These are phyloP conservation scores for Proliferodiscus dingleyae DNA, from an alignment of 2,329 filamentous ascomycete species.

Conservation along the genomic window DNA sequence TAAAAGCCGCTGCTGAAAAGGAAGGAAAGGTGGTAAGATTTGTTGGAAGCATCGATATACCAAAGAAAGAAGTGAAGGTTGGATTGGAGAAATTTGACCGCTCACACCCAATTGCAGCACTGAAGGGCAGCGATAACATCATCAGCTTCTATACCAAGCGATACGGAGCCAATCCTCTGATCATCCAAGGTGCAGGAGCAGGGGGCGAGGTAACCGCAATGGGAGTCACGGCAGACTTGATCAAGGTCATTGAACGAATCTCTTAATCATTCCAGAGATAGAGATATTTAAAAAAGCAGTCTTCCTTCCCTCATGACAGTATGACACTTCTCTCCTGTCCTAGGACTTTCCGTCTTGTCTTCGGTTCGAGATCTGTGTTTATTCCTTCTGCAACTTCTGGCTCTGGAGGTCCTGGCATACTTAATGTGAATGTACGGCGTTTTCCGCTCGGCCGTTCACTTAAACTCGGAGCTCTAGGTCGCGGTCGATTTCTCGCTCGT, in stretches of 20 bases:
- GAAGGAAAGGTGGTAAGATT: constrained; percentile 91
- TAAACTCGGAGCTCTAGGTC: constrained; percentile 58
- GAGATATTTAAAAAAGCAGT: constrained; percentile 17
- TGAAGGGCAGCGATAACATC: constrained; percentile 98
- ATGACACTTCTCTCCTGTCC: constrained; percentile 16
- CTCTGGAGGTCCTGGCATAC: constrained; percentile 13
- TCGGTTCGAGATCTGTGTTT: constrained; percentile 12
- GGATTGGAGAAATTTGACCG: constrained; percentile 85
- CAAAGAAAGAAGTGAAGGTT: constrained; percentile 78
- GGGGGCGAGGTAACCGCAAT: constrained; percentile 96
- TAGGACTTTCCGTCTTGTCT: constrained; percentile 16
- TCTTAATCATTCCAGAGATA: constrained; percentile 13
- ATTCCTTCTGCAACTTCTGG: constrained; percentile 6
- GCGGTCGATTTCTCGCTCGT: constrained; percentile 51
- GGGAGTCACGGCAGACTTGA: constrained; percentile 89
- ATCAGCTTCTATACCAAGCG: constrained; percentile 97
- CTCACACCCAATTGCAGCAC: constrained; percentile 83
- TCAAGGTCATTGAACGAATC: constrained; percentile 73
- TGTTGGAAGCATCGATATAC: constrained; percentile 87
- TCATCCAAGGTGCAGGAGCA: constrained; percentile 90
- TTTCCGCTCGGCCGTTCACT: constrained; percentile 50
- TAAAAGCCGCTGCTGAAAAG: constrained; percentile 78
- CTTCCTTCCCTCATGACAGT: constrained; percentile 16
- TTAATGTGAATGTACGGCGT: constrained; percentile 28
- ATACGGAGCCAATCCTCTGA: constrained; percentile 85